Evolutionary conservation across 108 stramenopile genomes (phyloP).

Genomic region (Ochromonas danica): DNA sequence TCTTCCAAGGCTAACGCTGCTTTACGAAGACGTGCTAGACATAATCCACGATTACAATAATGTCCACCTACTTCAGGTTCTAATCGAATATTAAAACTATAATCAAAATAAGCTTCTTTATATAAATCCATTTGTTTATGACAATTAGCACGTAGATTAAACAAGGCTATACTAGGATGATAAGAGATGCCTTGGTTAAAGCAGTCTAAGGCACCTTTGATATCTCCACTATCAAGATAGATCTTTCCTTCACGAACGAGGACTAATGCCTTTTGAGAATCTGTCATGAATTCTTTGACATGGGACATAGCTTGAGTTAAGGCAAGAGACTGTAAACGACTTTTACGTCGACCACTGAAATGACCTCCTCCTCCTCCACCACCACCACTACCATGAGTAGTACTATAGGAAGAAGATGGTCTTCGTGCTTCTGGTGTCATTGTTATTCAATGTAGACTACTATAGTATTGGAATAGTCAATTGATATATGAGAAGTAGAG

Average conservation of each 20-base stretch:
- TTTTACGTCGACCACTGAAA: background rate
- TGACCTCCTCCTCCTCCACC: too few species aligned
- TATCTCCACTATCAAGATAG: background rate
- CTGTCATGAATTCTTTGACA: constrained; percentile 24
- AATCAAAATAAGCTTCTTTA: constrained; percentile 22
- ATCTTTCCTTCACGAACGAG: constrained; percentile 6
- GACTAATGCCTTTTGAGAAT: background rate
- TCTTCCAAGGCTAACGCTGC: background rate
- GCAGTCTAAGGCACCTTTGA: constrained; percentile 29
- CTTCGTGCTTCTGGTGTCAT: too few species aligned
- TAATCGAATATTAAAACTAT: background rate
- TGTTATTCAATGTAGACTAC: too few species aligned
- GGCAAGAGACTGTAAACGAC: background rate
- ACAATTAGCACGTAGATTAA: constrained; percentile 18
- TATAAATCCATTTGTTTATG: background rate
- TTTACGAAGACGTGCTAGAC: background rate
- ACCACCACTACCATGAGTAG: too few species aligned
- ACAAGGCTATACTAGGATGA: background rate
- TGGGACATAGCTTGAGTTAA: constrained; percentile 6
- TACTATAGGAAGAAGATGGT: too few species aligned
- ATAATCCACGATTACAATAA: constrained; percentile 25
- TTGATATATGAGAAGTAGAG: too few species aligned
- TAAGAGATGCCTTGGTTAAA: constrained; percentile 19
- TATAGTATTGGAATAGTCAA: too few species aligned
- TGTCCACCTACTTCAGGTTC: background rate